Evolutionary conservation across 2,329 filamentous ascomycete species (phyloP), one percentile per base, ranked within the genome.

Genomic region (Exophiala alcalophila): DNA sequence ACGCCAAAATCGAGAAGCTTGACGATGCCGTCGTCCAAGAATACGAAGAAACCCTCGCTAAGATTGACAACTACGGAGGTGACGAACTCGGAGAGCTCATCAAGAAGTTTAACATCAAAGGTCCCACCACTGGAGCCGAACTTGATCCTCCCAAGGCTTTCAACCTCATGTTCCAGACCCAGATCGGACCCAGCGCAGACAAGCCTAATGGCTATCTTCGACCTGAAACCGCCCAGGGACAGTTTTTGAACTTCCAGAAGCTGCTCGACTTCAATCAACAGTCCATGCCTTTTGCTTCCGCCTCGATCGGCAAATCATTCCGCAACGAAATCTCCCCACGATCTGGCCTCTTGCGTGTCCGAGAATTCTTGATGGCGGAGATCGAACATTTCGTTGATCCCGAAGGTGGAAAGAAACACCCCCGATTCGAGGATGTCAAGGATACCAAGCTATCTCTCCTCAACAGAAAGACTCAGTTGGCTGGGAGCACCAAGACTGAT

Each of bases 341-440:
- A 42, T 80, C 87, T 52, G 92, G 92, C 68, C 81, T 98, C 27
- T 71, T 98, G 45, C 85, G 92, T 57, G 92, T 98, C 29, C 86
- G 92, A 58, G 92, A 98, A 66, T 97, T 98, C 71, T 70, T 96
- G 58, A 97, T 98, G 92, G 92, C 91, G 16, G 92, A 98, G 70
- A 95, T 98, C 57, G 92, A 98, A 72, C 92, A 98, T 67, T 98
- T 87, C 62, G 92, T 98, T 55, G 92, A 98, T 60, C 92, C 92
- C 8, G 76, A 92, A 60, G 81, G 88, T 61, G 88, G 89, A 68
- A 98, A 98, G 80, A 94, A 92, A 71, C 92, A 98, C 65, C 70
- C 77, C 38, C 84, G 90, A 43, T 98, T 98, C 68, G 69, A 80
- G 31, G 86, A 95, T 59, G 83, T 98, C 46, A 83, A 87, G 61